These are phyloP conservation scores for Wickerhamiella azyma DNA, from an alignment of 805 yeast species.

Conservation along the genomic window DNA sequence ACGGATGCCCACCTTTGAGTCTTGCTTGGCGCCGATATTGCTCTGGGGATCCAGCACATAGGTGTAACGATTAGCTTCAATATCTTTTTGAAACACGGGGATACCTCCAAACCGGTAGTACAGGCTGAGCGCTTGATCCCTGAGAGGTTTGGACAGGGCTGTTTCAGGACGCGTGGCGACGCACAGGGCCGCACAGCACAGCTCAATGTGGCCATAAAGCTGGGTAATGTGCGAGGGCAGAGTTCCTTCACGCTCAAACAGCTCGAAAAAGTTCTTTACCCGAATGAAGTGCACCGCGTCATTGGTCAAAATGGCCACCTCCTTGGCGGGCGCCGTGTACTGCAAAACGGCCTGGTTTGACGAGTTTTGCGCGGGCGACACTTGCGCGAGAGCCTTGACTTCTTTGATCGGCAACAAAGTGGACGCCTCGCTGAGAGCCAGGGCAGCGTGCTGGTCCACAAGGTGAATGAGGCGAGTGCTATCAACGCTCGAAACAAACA, in stretches of 20 bases:
- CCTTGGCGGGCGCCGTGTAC: slow-evolving; percentile 50
- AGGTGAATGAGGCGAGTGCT: slow-evolving; percentile 64
- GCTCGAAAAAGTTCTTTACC: slow-evolving; percentile 66
- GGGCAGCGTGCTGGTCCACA: slow-evolving; percentile 33
- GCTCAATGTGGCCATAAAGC: slow-evolving; percentile 77
- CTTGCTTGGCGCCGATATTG: slow-evolving; percentile 14
- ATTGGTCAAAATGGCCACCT: slow-evolving; percentile 71
- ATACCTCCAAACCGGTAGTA: slow-evolving; percentile 21
- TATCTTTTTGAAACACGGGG: slow-evolving; percentile 18
- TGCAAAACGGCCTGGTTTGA: slow-evolving; percentile 82
- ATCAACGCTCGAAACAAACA: slow-evolving; percentile 72
- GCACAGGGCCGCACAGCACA: slow-evolving; percentile 77
- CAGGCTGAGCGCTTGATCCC: slow-evolving; percentile 17
- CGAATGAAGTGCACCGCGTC: slow-evolving; percentile 65
- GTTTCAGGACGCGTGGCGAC: slow-evolving; percentile 61
- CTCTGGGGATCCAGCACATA: slow-evolving; percentile 10
- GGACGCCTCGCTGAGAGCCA: slow-evolving; percentile 19
- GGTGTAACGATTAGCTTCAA: slow-evolving; percentile 12
- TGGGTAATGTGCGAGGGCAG: slow-evolving; percentile 49
- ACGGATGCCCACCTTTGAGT: slow-evolving; percentile 35
- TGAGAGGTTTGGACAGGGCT: slow-evolving; percentile 28
- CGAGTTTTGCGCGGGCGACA: slow-evolving; percentile 41
- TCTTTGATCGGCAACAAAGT: slow-evolving; percentile 49
- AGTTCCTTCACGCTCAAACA: slow-evolving; percentile 54
- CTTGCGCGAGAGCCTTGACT: slow-evolving; percentile 59